These are phyloP conservation scores for Pseudoneurospora amorphoporcata DNA, from an alignment of 495 filamentous ascomycete genomes.

Conservation along the genomic window DNA sequence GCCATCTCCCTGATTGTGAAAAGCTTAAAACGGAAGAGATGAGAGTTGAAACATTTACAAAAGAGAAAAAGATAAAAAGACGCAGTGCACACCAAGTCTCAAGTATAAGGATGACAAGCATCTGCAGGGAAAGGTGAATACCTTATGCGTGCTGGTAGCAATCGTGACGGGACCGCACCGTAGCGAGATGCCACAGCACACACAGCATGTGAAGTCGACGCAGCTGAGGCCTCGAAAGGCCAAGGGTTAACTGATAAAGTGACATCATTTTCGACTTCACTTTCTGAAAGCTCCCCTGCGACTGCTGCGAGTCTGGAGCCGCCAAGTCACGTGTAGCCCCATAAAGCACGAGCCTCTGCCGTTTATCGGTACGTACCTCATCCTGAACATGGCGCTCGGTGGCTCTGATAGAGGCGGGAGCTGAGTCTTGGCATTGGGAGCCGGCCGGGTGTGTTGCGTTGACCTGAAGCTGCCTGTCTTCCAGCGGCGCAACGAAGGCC, in stretches of 20 bases:
- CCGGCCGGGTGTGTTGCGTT: constrained; percentile 18
- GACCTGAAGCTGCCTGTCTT: constrained; percentile 24
- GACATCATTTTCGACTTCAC: background rate
- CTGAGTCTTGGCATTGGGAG: constrained; percentile 7
- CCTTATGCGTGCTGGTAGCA: background rate
- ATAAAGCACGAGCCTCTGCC: background rate
- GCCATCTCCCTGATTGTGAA: background rate
- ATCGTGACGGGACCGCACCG: background rate
- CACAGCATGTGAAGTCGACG: background rate
- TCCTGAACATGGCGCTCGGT: background rate
- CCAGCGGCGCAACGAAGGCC: constrained; percentile 1
- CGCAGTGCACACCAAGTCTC: background rate
- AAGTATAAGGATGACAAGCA: background rate
- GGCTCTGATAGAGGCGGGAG: background rate
- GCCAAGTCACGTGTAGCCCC: constrained; percentile 5
- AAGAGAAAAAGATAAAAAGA: background rate
- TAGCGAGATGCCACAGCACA: background rate
- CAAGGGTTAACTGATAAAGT: background rate
- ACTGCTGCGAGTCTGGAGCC: background rate
- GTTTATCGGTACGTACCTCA: background rate
- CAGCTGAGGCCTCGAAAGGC: background rate
- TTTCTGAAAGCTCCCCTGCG: background rate
- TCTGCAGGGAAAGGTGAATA: background rate
- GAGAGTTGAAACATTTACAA: background rate
- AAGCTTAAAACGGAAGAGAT: background rate